Percentiles rank a stretch among this genome's conserved stretches.
Evolutionary conservation across 2,329 filamentous ascomycete genomes (phyloP).

Genomic region (Fusarium newnesense): DNA sequence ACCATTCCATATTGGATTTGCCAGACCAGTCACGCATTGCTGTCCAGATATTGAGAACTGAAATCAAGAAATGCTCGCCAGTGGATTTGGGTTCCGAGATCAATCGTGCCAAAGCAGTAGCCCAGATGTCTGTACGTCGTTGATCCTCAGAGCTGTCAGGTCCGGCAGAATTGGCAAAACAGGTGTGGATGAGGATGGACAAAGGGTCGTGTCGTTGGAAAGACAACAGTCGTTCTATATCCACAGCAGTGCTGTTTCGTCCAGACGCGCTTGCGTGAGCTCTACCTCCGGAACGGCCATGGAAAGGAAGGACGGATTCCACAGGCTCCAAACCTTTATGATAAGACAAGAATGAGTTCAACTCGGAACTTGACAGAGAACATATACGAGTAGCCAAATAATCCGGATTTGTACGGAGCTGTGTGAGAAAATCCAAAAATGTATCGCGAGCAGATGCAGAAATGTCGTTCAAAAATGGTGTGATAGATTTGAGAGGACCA

Average conservation of each 20-base stretch:
- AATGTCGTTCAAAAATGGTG: constrained; percentile 76
- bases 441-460: constrained; percentile 79
- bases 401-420: constrained; percentile 85
- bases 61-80: constrained; percentile 82
- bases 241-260: constrained; percentile 60
- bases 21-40: constrained; percentile 90
- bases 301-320: constrained; percentile 83
- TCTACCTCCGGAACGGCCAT: constrained; percentile 62
- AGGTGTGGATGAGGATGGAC: constrained; percentile 85
- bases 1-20: constrained; percentile 89
- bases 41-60: constrained; percentile 88
- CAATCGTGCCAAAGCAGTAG: constrained; percentile 83
- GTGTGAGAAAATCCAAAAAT: constrained; percentile 81
- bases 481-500: constrained; percentile 52
- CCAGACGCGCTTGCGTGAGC: constrained; percentile 58
- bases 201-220: constrained; percentile 91
- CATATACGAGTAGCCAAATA: constrained; percentile 87
- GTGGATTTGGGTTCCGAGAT: constrained; percentile 81
- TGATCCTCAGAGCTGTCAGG: constrained; percentile 84
- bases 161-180: constrained; percentile 87
- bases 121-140: constrained; percentile 86
- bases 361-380: constrained; percentile 78
- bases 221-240: constrained; percentile 85
- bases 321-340: constrained; percentile 82
- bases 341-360: constrained; percentile 80